phyloP scores from a whole-genome alignment of 2,329 filamentous ascomycete genomes.

The Dactylellina cionopaga region DNA sequence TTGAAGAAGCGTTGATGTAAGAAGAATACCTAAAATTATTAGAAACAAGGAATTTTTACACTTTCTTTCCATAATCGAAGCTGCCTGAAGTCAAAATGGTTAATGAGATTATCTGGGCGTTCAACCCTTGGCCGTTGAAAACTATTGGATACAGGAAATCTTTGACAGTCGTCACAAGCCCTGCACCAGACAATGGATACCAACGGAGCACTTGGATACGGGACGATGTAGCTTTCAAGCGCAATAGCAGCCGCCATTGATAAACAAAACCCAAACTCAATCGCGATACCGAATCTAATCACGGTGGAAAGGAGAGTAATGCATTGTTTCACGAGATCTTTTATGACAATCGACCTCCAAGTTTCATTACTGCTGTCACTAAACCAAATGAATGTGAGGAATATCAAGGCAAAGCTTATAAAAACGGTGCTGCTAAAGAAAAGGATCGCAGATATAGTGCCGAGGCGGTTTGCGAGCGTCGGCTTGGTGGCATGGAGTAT shows the following conservation, averaged over 20 bases:
- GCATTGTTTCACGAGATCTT: neutral
- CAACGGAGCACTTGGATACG: no score
- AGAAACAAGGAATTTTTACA: neutral
- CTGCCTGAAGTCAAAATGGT: neutral
- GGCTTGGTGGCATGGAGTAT: no score
- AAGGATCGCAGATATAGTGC: no score
- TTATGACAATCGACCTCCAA: neutral
- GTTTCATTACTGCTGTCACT: neutral
- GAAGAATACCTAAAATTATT: neutral
- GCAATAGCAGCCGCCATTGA: slow-evolving; percentile 5
- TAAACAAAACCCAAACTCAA: neutral
- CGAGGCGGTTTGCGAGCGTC: no score
- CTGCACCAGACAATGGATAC: neutral
- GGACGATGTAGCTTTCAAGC: no score
- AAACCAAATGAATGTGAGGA: slow-evolving; percentile 2
- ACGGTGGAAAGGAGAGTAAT: slow-evolving; percentile 1
- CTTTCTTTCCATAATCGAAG: no score
- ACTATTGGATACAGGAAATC: slow-evolving; percentile 6
- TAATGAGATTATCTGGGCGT: neutral
- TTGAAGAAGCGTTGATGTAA: neutral
- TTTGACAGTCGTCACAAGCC: neutral
- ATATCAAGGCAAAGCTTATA: neutral
- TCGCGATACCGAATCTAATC: neutral
- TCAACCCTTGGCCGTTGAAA: neutral
- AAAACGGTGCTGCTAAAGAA: neutral